phyloP scores from a whole-genome alignment of 352 stramenopile species.

The Phytophthora citrophthora region DNA sequence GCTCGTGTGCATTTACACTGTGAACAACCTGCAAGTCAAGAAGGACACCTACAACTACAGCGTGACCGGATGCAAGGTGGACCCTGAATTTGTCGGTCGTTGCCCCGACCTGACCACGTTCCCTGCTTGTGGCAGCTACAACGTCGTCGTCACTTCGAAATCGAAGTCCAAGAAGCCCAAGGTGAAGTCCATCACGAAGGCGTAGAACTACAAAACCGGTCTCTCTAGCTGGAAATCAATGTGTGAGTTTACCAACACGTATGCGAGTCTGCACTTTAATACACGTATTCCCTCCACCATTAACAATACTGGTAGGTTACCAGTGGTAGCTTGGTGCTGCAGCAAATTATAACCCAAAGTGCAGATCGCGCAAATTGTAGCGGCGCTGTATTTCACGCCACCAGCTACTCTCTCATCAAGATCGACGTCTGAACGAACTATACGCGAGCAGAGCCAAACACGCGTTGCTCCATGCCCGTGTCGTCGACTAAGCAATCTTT shows the following conservation, averaged over 20 bases:
- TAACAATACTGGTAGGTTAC: too few species aligned
- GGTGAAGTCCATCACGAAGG: conserved; percentile 35
- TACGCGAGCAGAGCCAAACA: too few species aligned
- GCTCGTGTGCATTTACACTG: conserved; percentile 40
- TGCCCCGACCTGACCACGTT: conserved; percentile 39
- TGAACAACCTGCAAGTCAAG: conserved; percentile 39
- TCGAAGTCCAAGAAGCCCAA: conserved; percentile 37
- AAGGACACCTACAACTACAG: conserved; percentile 53
- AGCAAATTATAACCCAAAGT: background rate
- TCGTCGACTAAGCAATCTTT: too few species aligned
- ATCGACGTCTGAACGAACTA: too few species aligned
- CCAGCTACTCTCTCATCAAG: too few species aligned
- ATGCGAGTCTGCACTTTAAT: background rate
- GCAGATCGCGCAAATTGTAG: too few species aligned
- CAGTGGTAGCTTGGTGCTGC: background rate
- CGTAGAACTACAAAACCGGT: conserved; percentile 14
- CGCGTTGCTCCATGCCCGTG: too few species aligned
- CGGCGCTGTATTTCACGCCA: too few species aligned
- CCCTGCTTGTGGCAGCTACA: conserved; percentile 24
- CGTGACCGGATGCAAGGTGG: conserved; percentile 43
- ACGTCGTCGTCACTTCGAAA: conserved; percentile 38
- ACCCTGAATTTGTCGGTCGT: conserved; percentile 33
- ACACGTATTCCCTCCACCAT: too few species aligned
- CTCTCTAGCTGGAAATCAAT: background rate
- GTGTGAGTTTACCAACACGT: conserved; percentile 7